Base-by-base conservation (phyloP, 1,284 basidiomycete genomes). In the Marasmius sp. region DNA sequence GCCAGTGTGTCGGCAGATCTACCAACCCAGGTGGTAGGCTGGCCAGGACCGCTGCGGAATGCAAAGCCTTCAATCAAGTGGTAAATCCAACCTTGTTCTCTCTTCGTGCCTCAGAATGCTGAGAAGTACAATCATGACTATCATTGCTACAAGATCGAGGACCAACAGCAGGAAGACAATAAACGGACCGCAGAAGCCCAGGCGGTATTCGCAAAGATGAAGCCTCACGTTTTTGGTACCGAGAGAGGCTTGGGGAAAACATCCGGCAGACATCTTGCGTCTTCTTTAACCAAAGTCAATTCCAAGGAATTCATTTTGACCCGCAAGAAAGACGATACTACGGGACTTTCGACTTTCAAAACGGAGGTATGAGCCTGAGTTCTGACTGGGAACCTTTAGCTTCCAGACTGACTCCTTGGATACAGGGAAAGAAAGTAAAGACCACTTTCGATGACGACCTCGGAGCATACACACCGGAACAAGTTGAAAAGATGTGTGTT, bases 191-290 rank as follows among this genome's bases (percentile, higher is more conserved):
- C 22, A 16, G 51, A 27, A n/a, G 51, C 51, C 3, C 14, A 34
- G 51, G 38, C 33, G 33, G 51, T 36, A 34, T 53, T 53, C 51
- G 34, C 22, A 53, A 53, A 53, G 33, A 53, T 53, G 6, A 53
- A 53, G 34, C 51, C 51, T 10, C 51, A 53, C 34, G 51, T 53
- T 18, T 53, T 53, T 18, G 51, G 51, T 8, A 53, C 51, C 8
- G 51, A 53, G 51, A 53, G 38, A 36, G 34, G 34, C n/a, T 37
- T 53, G 27, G 38, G 38, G 51, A 53, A 53, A 10, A 53, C 51
- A n/a, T 53, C 51, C 34, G 51, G 51, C 22, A 53, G 51, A 16
- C 51, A 53, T 53, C 38, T 53, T 27, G 51, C 51, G n/a, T 34
- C 27, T 18, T 33, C 51, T 8, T 36, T 53, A 8, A 27, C 38